Percentiles rank a stretch among this genome's conserved stretches.
Conservation (phyloP, 345 rosid species). For the Populus simonii region DNA sequence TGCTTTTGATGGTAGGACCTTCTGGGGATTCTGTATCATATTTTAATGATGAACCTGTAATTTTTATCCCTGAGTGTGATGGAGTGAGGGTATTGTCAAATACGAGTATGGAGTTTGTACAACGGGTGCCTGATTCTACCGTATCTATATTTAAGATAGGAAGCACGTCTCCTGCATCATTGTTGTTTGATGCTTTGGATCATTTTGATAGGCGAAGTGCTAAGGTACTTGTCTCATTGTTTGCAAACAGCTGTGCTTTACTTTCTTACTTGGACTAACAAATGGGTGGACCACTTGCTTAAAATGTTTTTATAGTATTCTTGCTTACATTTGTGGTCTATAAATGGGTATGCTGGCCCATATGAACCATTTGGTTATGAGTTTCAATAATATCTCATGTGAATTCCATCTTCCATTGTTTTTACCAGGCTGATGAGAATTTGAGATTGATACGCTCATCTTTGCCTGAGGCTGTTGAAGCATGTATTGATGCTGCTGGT, state of each 20-base stretch:
- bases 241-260: conserved; percentile 1
- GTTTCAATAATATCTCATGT: not conserved
- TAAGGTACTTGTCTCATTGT: conserved; percentile 46
- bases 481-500: conserved; percentile 91
- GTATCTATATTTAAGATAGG: conserved; percentile 92
- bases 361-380: not conserved
- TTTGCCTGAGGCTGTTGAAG: conserved; percentile 93
- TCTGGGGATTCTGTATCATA: conserved; percentile 73
- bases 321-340: not conserved
- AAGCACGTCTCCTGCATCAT: conserved; percentile 92
- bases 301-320: not conserved
- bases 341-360: not conserved
- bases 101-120: conserved; percentile 84
- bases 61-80: conserved; percentile 92
- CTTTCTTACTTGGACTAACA: not conserved
- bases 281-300: not conserved
- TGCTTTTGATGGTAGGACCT: conserved; percentile 94
- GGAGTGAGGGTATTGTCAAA: conserved; percentile 94
- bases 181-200: conserved; percentile 90
- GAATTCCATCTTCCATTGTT: conserved; percentile 6
- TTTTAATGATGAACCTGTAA: conserved; percentile 78
- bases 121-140: conserved; percentile 93
- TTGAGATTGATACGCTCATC: conserved; percentile 80
- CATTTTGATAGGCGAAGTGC: conserved; percentile 95
- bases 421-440: conserved; percentile 92